Base-by-base conservation (phyloP, 208 protist genomes). In the Angomonas ambiguus region DNA sequence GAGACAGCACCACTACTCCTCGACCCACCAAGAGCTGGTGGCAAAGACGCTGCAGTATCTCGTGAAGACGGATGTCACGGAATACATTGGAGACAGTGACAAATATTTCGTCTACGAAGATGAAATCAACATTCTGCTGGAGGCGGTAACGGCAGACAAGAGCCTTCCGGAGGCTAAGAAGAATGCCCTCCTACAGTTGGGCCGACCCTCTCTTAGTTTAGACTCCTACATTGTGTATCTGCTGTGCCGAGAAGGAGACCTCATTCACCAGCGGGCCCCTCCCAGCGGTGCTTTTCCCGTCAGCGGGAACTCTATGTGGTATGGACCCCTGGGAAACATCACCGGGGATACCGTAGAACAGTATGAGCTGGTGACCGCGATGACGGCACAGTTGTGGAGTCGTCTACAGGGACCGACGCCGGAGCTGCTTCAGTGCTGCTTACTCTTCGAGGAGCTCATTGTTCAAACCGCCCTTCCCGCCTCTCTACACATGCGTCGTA, bases 71-170 rank as follows among this genome's bases (percentile, higher is more conserved):
- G 89, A 95, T 69, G 76, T 83, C 62, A 16, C 66, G 20, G 66
- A 74, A 24, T 72, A 53, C 42, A 80, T 91, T 11, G 87, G 86
- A 8, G 78, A 95, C 69, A 91, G 80, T 70, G 90, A 95, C 67
- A 83, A 74, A 42, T 95, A 92, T 75, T 95, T 95, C 64, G 81
- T 92, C 16, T 92, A 87, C 67, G 53, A 72, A 18, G 90, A 95
- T 38, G 87, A 95, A 42, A 69, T 82, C 22, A 80, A 83, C 30
- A 51, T 82, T 49, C 60, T 92, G 10, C 74, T 65, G 25, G 55
- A 80, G 42, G 77, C 86, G 25, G 59, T 95, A n/a, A 70, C 90
- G 48, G 65, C 80, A 24, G 89, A 95, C 67, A 77, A 72, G 33
- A 83, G 80, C 45, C 28, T 95, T 49, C 71, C 79, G 3, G 85